Evolutionary conservation across 2,329 filamentous ascomycete genomes (phyloP).

Genomic region (Nothophaeocryptopus gaeumannii): DNA sequence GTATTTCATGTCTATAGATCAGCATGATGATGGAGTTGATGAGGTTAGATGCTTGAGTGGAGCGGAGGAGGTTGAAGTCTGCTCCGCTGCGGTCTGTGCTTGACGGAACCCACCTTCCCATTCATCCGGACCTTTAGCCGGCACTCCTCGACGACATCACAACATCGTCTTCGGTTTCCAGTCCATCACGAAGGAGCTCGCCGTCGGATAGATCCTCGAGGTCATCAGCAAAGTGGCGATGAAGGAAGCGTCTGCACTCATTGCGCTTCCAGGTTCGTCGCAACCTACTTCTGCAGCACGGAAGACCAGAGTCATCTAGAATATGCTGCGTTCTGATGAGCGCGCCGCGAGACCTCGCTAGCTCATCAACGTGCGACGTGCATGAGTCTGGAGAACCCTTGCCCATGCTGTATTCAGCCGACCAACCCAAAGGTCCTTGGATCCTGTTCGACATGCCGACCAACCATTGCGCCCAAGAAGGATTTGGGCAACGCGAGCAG

Average conservation of each 20-base stretch:
- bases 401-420: conserved; percentile 11
- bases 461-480: not conserved
- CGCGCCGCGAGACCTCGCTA: too few relatives aligned
- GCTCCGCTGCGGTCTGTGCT: not conserved
- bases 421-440: not conserved
- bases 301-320: too few relatives aligned
- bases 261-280: too few relatives aligned
- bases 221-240: too few relatives aligned
- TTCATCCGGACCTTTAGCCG: not conserved
- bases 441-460: not conserved
- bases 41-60: too few relatives aligned
- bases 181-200: too few relatives aligned
- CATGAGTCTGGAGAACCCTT: conserved; percentile 12
- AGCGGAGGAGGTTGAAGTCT: too few relatives aligned
- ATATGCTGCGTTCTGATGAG: too few relatives aligned
- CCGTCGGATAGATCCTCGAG: too few relatives aligned
- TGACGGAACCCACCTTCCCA: conserved; percentile 1
- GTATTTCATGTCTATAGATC: not conserved
- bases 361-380: not conserved
- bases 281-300: too few relatives aligned
- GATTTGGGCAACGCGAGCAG: not conserved
- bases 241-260: too few relatives aligned
- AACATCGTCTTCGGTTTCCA: too few relatives aligned
- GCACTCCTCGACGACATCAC: not conserved
- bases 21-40: not conserved